A percentile compares a stretch with the other conserved stretches of the same genome.
Evolutionary conservation across 2,329 filamentous ascomycete species (phyloP).

Genomic region (Zelopaecilomyces penicillatus): DNA sequence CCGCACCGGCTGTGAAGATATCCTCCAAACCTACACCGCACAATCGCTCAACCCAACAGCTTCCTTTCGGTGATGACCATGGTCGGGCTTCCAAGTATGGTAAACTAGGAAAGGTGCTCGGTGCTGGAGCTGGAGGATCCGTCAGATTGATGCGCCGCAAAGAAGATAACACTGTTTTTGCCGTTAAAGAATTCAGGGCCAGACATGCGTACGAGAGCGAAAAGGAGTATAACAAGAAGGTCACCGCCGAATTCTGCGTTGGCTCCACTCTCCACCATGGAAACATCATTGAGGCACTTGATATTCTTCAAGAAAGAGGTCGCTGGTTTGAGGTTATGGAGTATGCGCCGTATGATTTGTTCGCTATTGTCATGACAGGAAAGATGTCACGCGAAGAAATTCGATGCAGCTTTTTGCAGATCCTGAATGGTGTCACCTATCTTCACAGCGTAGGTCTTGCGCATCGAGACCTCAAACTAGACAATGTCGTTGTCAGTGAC

Average conservation of each 20-base stretch:
- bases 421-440: constrained; percentile 88
- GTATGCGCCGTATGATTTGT: constrained; percentile 90
- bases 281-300: constrained; percentile 96
- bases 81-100: constrained; percentile 86
- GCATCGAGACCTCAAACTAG: constrained; percentile 89
- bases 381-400: constrained; percentile 92
- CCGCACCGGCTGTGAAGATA: constrained; percentile 46
- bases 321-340: constrained; percentile 99
- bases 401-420: constrained; percentile 85
- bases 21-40: constrained; percentile 27
- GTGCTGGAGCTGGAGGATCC: constrained; percentile 88
- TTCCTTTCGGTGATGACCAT: constrained; percentile 92
- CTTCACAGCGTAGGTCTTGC: constrained; percentile 91
- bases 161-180: constrained; percentile 88
- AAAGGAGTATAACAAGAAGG: constrained; percentile 94
- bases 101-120: constrained; percentile 88
- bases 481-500: constrained; percentile 96
- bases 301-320: constrained; percentile 88
- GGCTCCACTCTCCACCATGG: constrained; percentile 94
- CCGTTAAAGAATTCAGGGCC: constrained; percentile 92
- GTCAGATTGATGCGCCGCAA: constrained; percentile 90
- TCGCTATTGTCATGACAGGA: constrained; percentile 97
- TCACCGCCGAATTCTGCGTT: constrained; percentile 97
- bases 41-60: constrained; percentile 45
- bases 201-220: constrained; percentile 89